phyloP scores from a whole-genome alignment of 1,139 yeast genomes.

The Hanseniaspora uvarum region DNA sequence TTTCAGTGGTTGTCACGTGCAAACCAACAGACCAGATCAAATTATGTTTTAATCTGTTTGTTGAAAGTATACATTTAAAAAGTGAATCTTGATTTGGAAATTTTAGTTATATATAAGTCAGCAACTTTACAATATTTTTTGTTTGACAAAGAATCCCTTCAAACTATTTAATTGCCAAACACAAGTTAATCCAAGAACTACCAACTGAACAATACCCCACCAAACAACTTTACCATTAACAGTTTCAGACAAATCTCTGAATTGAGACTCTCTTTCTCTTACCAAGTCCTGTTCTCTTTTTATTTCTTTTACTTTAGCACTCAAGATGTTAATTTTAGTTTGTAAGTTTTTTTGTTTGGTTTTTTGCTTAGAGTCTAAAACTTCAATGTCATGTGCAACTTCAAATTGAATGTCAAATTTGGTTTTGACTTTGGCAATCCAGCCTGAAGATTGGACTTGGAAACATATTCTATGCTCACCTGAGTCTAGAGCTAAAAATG shows the following conservation, averaged over 20 bases:
- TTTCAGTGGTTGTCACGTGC: neutral
- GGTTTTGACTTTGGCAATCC: conserved; percentile 43
- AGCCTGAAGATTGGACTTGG: conserved; percentile 52
- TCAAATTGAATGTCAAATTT: conserved; percentile 40
- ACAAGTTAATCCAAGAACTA: conserved; percentile 48
- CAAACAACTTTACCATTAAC: conserved; percentile 55
- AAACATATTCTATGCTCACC: conserved; percentile 69
- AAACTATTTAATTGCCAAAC: conserved; percentile 59
- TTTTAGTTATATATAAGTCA: neutral
- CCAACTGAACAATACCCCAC: conserved; percentile 55
- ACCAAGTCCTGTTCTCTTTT: conserved; percentile 56
- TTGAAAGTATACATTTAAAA: neutral
- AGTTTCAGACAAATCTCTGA: conserved; percentile 57
- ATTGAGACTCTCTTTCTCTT: conserved; percentile 58
- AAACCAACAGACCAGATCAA: neutral
- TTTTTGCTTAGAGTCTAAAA: conserved; percentile 44
- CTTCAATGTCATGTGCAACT: conserved; percentile 42
- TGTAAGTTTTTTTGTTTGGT: conserved; percentile 42
- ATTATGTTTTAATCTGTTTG: neutral
- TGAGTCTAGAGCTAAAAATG: conserved; percentile 56
- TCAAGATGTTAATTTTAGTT: conserved; percentile 44
- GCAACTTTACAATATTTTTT: conserved; percentile 42
- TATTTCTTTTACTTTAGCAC: conserved; percentile 46
- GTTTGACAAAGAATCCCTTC: conserved; percentile 55
- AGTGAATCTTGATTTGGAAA: neutral